Percentiles rank a stretch among this genome's conserved stretches.
These are phyloP conservation scores for Paramarasmius palmivorus DNA, from an alignment of 1,284 basidiomycete genomes.

Conservation along the genomic window DNA sequence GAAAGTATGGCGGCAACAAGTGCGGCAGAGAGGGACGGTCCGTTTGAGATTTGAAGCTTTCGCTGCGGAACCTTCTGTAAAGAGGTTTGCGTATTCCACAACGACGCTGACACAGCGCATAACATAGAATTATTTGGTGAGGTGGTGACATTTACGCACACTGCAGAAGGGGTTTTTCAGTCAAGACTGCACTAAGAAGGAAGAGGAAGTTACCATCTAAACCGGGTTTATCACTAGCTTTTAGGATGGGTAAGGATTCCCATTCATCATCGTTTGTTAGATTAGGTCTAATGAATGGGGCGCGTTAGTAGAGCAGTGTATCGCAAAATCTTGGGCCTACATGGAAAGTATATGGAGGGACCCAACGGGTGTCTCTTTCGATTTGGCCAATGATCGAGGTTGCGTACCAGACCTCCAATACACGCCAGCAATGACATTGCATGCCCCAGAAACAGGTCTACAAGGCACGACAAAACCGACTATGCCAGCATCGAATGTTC, in stretches of 20 bases:
- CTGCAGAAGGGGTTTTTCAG: slow-evolving; percentile 5
- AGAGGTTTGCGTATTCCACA: slow-evolving; percentile 38
- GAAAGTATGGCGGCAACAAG: slow-evolving; percentile 47
- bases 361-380: slow-evolving; percentile 50
- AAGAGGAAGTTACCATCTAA: slow-evolving; percentile 44
- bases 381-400: slow-evolving; percentile 28
- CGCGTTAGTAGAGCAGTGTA: not conserved
- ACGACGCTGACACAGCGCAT: slow-evolving; percentile 49
- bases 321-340: slow-evolving; percentile 37
- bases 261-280: slow-evolving; percentile 53
- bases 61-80: slow-evolving; percentile 21
- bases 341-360: slow-evolving; percentile 49
- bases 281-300: slow-evolving; percentile 50
- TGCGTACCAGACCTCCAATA: slow-evolving; percentile 43
- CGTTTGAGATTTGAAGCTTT: slow-evolving; percentile 12
- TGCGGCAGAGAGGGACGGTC: slow-evolving; percentile 30
- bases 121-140: slow-evolving; percentile 62
- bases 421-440: slow-evolving; percentile 42
- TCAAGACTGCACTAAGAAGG: slow-evolving; percentile 2
- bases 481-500: slow-evolving; percentile 40
- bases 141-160: slow-evolving; percentile 49
- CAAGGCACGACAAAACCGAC: slow-evolving; percentile 40
- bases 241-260: slow-evolving; percentile 46
- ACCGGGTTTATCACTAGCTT: slow-evolving; percentile 40
- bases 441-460: slow-evolving; percentile 22